These are phyloP conservation scores for Gossypium sturtianum DNA, from an alignment of 345 rosid genomes.

Conservation along the genomic window DNA sequence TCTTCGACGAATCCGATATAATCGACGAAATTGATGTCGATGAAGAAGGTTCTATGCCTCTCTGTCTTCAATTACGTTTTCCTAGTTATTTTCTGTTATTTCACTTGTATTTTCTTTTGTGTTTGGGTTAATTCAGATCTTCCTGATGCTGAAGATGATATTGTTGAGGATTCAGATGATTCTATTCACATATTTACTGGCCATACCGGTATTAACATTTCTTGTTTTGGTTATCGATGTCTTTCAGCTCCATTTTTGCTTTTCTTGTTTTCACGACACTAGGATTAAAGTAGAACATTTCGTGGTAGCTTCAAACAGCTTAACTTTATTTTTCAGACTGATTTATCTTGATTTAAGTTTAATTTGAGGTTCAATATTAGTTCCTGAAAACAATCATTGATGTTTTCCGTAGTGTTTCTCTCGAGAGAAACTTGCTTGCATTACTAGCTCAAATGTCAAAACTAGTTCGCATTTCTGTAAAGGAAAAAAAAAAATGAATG, in stretches of 20 bases:
- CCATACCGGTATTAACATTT: slow-evolving; percentile 48
- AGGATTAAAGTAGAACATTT: neutral
- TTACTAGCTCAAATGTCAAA: neutral
- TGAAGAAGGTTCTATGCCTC: slow-evolving; percentile 53
- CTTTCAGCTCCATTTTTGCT: neutral
- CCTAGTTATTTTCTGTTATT: neutral
- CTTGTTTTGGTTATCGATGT: neutral
- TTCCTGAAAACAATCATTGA: neutral
- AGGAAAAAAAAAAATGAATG: neutral
- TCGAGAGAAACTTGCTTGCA: neutral
- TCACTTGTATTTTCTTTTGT: neutral
- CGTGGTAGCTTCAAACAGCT: neutral
- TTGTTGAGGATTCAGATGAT: slow-evolving; percentile 55
- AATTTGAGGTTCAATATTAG: neutral
- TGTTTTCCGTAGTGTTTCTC: neutral
- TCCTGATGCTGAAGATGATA: slow-evolving; percentile 51
- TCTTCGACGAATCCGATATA: slow-evolving; percentile 71
- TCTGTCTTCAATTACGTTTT: neutral
- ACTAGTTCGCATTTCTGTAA: neutral
- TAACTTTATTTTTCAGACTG: neutral
- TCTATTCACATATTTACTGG: slow-evolving; percentile 87
- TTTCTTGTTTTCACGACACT: neutral
- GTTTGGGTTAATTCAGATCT: slow-evolving; percentile 41
- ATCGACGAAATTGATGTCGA: slow-evolving; percentile 61
- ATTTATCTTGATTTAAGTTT: neutral